These are phyloP conservation scores for Solanum sejunctum DNA, from an alignment of 257 asterid genomes.

Conservation along the genomic window DNA sequence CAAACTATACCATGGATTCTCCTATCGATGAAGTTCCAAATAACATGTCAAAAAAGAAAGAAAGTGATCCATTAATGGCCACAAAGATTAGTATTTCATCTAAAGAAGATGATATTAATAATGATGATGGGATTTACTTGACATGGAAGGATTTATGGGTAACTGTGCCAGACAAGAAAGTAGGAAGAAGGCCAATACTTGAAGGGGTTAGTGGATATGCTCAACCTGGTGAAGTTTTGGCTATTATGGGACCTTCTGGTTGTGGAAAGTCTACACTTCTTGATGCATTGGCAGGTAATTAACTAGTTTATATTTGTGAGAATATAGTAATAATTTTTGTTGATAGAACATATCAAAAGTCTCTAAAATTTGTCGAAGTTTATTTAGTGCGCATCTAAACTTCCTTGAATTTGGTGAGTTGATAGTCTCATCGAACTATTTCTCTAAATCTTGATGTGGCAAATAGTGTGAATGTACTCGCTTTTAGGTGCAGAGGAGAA, in stretches of 20 bases:
- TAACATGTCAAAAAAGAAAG: not conserved
- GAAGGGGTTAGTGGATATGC: conserved; percentile 42
- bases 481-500: too few relatives aligned
- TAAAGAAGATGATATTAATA: not conserved
- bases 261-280: conserved; percentile 62
- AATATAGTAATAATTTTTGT: too few relatives aligned
- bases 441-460: too few relatives aligned
- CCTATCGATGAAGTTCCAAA: not conserved
- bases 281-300: conserved; percentile 44
- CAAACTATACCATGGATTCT: not conserved
- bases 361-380: too few relatives aligned
- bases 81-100: not conserved
- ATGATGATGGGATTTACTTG: conserved; percentile 20
- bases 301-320: not conserved
- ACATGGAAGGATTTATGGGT: conserved; percentile 50
- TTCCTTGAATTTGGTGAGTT: too few relatives aligned
- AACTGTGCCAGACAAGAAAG: conserved; percentile 24
- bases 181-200: conserved; percentile 29
- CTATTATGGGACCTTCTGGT: conserved; percentile 66
- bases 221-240: conserved; percentile 37
- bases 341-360: too few relatives aligned
- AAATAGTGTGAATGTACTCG: too few relatives aligned
- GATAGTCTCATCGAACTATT: too few relatives aligned
- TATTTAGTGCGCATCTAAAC: too few relatives aligned
- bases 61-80: not conserved